Evolutionary conservation across 148 eudicot species (phyloP), one percentile per base, ranked within the genome.

Genomic region (Amaranthus cruentus): DNA sequence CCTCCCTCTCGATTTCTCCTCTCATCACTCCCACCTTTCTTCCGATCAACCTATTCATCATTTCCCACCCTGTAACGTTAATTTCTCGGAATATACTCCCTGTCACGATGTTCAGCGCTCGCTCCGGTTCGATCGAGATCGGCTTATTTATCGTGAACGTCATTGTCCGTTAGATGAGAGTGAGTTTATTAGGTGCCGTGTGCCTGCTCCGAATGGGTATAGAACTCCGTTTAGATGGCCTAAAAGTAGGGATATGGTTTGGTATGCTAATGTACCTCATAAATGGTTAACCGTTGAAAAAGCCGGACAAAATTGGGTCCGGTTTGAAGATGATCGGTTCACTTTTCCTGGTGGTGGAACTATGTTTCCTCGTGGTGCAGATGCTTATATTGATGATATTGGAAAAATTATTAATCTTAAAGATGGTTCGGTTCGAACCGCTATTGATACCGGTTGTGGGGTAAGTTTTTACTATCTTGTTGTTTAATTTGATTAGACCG

Each of bases 401-500:
- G 98, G 90, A 8, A 85, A 83, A 80, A 7, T 88, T 77, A 81
- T 93, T 49, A 73, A 89, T 73, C 78, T 93, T 9, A 6, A 65
- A 3, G 92, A 82, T 47, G 98, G 98, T 3, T 88, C 95, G 52
- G 77, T 93, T 6, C 81, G 98, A 68, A 93, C 91, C 72, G 97
- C 93, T 69, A 83, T 93, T 52, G 98, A 93, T 61, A 93, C 98
- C 72, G 98, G 98, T 9, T 93, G 98, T 42, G 98, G 98, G 95
- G 98, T 93, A 82, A 7, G 89, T 82, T 5, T n/a, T 21, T 66
- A 18, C 3, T 48, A 9, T 54, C 1, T 4, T 60, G 21, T 60
- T 4, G 50, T 47, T n/a, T 28, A 12, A 21, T 67, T 51, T 51
- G 18, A n/a, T 48, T 74, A 47, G 55, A 59, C 77, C 57, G 55